A percentile compares a stretch with the other conserved stretches of the same genome.
These are phyloP conservation scores for Nectriaceae sp. DNA, from an alignment of 2,329 filamentous ascomycete species.

Conservation along the genomic window DNA sequence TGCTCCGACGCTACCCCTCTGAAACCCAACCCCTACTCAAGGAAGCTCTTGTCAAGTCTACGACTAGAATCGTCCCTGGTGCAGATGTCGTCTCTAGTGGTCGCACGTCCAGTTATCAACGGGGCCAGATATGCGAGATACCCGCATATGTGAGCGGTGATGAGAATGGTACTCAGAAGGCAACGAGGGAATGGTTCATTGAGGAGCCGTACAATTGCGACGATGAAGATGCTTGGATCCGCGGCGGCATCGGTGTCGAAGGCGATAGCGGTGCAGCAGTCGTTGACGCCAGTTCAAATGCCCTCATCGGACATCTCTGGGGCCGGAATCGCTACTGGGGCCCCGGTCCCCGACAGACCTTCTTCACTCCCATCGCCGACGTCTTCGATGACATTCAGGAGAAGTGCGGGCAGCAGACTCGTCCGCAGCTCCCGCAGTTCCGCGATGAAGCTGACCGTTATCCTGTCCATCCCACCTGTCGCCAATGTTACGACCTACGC, in stretches of 20 bases:
- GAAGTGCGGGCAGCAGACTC: conserved; percentile 40
- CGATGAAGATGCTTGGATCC: conserved; percentile 46
- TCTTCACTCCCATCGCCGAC: conserved; percentile 46
- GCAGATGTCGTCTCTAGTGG: conserved; percentile 42
- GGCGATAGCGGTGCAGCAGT: conserved; percentile 48
- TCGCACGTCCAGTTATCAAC: conserved; percentile 45
- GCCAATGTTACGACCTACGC: conserved; percentile 42
- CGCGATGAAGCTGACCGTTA: conserved; percentile 43
- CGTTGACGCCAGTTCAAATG: conserved; percentile 41
- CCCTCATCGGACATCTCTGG: conserved; percentile 46
- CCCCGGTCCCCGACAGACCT: conserved; percentile 41
- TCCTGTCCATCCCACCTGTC: conserved; percentile 42
- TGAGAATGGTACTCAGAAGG: conserved; percentile 42
- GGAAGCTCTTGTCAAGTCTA: conserved; percentile 35
- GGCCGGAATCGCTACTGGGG: conserved; percentile 47
- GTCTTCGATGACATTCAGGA: conserved; percentile 50
- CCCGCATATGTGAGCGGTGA: conserved; percentile 43
- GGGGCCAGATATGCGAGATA: conserved; percentile 44
- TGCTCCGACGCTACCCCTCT: conserved; percentile 43
- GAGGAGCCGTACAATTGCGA: conserved; percentile 41
- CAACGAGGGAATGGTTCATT: conserved; percentile 48
- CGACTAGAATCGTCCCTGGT: conserved; percentile 35
- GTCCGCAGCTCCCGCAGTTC: conserved; percentile 43
- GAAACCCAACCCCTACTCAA: conserved; percentile 32
- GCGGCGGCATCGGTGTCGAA: conserved; percentile 46